phyloP scores from a whole-genome alignment of 106 monocot genomes.

The Dioscorea zingiberensis region DNA sequence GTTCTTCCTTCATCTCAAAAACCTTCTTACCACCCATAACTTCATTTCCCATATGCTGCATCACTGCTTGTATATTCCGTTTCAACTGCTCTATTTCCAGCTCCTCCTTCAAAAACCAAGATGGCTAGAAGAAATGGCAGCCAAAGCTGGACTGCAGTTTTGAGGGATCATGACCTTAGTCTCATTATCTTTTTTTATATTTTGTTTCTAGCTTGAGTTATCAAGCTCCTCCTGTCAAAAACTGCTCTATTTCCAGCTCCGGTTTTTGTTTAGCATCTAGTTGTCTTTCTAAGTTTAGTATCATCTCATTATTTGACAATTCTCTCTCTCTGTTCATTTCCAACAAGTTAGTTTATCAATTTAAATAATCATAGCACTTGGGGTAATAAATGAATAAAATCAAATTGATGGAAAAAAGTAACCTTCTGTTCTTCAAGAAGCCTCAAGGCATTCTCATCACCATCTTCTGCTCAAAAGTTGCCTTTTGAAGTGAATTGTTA shows the following conservation, averaged over 20 bases:
- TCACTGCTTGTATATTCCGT: slow-evolving; percentile 57
- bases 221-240: too few species aligned
- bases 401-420: slow-evolving; percentile 2
- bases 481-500: slow-evolving; percentile 45
- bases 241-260: slow-evolving; percentile 77
- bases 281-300: slow-evolving; percentile 64
- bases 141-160: too few species aligned
- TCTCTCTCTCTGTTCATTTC: slow-evolving; percentile 51
- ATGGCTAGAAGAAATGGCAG: too few species aligned
- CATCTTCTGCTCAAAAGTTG: slow-evolving; percentile 50
- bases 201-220: too few species aligned
- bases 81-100: slow-evolving; percentile 78
- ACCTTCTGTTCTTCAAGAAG: slow-evolving; percentile 77
- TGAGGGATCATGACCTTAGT: too few species aligned
- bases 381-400: too few species aligned
- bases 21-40: slow-evolving; percentile 43
- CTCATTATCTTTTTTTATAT: too few species aligned
- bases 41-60: slow-evolving; percentile 43
- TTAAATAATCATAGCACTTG: too few species aligned
- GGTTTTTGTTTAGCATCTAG: slow-evolving; percentile 75
- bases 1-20: slow-evolving; percentile 38
- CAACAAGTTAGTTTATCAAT: too few species aligned
- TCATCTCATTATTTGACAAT: slow-evolving; percentile 51
- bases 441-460: slow-evolving; percentile 52
- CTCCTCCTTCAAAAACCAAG: too few species aligned